Evolutionary conservation across 495 filamentous ascomycete genomes (phyloP), one percentile per base, ranked within the genome.

Genomic region (Tuber calosporum): DNA sequence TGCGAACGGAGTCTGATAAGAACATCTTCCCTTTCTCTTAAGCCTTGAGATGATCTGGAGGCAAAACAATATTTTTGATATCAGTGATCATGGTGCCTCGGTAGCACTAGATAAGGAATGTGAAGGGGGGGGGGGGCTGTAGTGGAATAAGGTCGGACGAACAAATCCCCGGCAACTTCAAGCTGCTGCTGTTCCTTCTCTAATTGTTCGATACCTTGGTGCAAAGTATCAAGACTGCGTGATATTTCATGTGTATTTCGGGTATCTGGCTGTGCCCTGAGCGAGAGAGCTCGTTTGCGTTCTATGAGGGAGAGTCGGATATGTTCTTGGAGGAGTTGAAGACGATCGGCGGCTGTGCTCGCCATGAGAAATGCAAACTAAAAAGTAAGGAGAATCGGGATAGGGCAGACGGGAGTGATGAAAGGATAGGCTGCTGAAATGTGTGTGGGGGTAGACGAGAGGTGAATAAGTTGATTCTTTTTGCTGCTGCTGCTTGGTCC

Each of bases 171-270:
- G 30, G 84, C 83, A 53, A 88, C 87, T 72, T 89, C 85, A 41
- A 92, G 82, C 40, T 87, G 85, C 70, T 83, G 82, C 74, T 89
- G 84, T 75, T 95, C 90, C 67, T 88, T 86, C 79, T 92, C 89
- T 36, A 96, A 84, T 19, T 87, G 83, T 76, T 93, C 89, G 76
- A 99, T 87, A 22, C 95, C 93, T 75, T 93, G 92, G 62, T 88
- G 88, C 69, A 99, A 87, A 48, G 91, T 91, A 41, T 96, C 92
- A 58, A 99, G 87, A 15, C 93, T 97, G 66, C 92, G 86, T 8
- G 93, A 93, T 75, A 97, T 95, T 77, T 81, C 80, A 77, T 96
- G 91, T 41, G 90, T 90, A 85, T 96, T 93, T 83, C 96, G 92
- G 9, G 90, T 87, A 81, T 92, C 92, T 11, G 90, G 88, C 80